Evolutionary conservation across 495 filamentous ascomycete genomes (phyloP).

Genomic region (Aspergillus steynii): DNA sequence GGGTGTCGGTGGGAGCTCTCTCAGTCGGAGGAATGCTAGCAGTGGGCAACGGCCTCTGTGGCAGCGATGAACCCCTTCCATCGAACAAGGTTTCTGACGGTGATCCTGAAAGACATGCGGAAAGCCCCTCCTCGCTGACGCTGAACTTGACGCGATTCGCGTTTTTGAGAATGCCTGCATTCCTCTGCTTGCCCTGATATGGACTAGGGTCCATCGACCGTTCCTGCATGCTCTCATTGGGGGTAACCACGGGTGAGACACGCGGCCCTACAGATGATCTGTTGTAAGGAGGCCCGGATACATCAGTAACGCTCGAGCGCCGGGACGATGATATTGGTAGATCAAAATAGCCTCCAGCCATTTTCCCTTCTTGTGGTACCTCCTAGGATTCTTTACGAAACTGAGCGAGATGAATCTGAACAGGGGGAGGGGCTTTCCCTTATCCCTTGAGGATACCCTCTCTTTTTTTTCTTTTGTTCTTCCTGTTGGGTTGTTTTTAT

Average conservation of each 20-base stretch:
- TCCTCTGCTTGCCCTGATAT: slow-evolving; percentile 38
- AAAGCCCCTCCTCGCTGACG: slow-evolving; percentile 25
- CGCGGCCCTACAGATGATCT: slow-evolving; percentile 29
- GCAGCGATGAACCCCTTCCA: slow-evolving; percentile 33
- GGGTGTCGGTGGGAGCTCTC: slow-evolving; percentile 27
- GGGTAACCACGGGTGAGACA: slow-evolving; percentile 25
- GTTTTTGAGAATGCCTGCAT: slow-evolving; percentile 44
- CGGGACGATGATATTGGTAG: slow-evolving; percentile 33
- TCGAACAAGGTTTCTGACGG: slow-evolving; percentile 33
- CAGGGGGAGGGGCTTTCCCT: slow-evolving; percentile 5
- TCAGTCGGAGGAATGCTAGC: slow-evolving; percentile 45
- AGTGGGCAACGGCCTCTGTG: slow-evolving; percentile 38
- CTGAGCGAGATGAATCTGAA: slow-evolving; percentile 8
- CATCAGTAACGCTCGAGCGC: slow-evolving; percentile 34
- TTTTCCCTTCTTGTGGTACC: slow-evolving; percentile 23
- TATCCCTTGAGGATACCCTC: slow-evolving; percentile 4
- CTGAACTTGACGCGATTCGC: slow-evolving; percentile 43
- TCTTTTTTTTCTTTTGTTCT: not conserved
- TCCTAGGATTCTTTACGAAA: not conserved
- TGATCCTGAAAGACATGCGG: slow-evolving; percentile 22
- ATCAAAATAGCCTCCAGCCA: slow-evolving; percentile 46
- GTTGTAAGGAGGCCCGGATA: slow-evolving; percentile 18
- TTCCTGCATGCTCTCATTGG: slow-evolving; percentile 28
- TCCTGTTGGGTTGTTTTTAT: not conserved
- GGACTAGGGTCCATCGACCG: slow-evolving; percentile 20